Percentiles rank a stretch among this genome's conserved stretches.
These are phyloP conservation scores for Sporobolomyces pararoseus DNA, from an alignment of 768 basidiomycete species.

Conservation along the genomic window DNA sequence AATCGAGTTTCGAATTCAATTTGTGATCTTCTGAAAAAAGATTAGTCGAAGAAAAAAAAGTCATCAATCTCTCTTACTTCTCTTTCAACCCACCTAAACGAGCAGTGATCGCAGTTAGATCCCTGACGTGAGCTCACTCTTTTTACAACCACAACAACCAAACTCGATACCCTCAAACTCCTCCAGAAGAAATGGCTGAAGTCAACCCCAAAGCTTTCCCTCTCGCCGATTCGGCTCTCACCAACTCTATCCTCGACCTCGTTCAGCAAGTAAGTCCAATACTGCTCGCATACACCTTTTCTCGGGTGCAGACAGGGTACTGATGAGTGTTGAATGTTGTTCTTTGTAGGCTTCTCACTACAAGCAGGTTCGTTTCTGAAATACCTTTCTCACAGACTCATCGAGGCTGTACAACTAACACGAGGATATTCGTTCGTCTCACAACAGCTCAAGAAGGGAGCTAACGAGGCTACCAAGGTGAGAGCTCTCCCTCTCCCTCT, in stretches of 20 bases:
- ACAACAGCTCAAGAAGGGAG: constrained; percentile 72
- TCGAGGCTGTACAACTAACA: too few relatives aligned
- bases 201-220: constrained; percentile 46
- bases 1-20: too few relatives aligned
- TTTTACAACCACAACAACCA: background rate
- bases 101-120: constrained; percentile 20
- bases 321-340: constrained; percentile 59
- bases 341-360: constrained; percentile 88
- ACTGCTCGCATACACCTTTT: background rate
- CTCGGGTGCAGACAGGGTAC: background rate
- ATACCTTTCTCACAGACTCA: too few relatives aligned
- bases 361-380: constrained; percentile 66
- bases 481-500: constrained; percentile 53
- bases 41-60: background rate
- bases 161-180: background rate
- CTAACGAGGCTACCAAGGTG: constrained; percentile 93
- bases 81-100: background rate
- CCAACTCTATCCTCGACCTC: constrained; percentile 94
- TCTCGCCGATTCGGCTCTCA: constrained; percentile 71
- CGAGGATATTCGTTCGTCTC: too few relatives aligned
- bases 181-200: constrained; percentile 19
- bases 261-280: constrained; percentile 57
- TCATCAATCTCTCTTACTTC: background rate
- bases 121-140: constrained; percentile 21
- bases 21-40: too few relatives aligned